Base-by-base conservation (phyloP, 768 basidiomycete species). In the Pleurotus pulmonarius region DNA sequence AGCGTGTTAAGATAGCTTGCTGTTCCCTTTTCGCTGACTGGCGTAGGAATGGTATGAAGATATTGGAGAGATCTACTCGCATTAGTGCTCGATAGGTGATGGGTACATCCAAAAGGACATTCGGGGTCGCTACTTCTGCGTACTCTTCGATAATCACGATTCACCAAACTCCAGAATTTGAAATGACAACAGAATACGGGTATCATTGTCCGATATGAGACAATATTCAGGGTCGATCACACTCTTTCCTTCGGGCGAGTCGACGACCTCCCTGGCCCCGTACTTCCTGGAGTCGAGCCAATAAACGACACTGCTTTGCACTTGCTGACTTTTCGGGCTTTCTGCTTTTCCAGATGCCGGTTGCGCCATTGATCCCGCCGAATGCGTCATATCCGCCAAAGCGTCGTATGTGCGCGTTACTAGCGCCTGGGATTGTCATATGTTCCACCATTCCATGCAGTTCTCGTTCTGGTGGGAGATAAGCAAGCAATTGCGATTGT, bases 21-120 rank as follows among this genome's bases (percentile, higher is more conserved):
- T 58, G 58, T 51, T 52, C 46, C 34, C 16, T 34, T 41, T 12
- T 56, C 26, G 49, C 43, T 57, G 49, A 49, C 57, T 20, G 34
- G 16, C 39, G 40, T 40, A 74, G 71, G 76, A 79, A 58, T 85
- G 83, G 83, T 73, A 79, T 60, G 83, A 85, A 62, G 85, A 86
- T 66, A 83, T 85, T 45, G 85, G 83, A 18, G 78, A 80, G 48
- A 15, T 25, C 49, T 3, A 34, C 29, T 9, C 8, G 29, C 11
- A 34, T 34, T 34, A 11, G 20, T 20, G 20, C 20, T 20, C 20
- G 20, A 20, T 20, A 20, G 20, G 20, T 20, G 20, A 3, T 20
- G 20, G 20, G 1, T 20, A 20, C 20, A 20, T 20, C 20, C 20
- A 20, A 20, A 20, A 20, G 20, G 20, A 20, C 20, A 20, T 3